These are phyloP conservation scores for Calonectria fujianensis DNA, from an alignment of 2,329 filamentous ascomycete species.

Conservation along the genomic window DNA sequence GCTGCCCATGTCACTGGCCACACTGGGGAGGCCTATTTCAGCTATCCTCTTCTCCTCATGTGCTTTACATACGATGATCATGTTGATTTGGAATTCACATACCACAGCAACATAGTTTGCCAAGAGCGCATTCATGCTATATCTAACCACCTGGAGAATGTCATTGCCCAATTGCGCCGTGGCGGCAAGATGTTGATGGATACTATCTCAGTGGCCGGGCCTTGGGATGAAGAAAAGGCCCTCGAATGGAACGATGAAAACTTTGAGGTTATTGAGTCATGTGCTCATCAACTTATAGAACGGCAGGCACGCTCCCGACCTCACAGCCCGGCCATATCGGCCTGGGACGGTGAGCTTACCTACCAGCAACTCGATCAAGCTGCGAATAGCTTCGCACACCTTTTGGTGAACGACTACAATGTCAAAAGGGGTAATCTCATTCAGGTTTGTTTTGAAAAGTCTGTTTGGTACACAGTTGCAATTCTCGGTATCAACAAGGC, in stretches of 20 bases:
- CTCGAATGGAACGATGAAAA: not conserved
- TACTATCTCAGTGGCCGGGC: not conserved
- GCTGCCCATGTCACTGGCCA: not conserved
- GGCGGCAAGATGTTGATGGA: not conserved
- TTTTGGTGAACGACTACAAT: not conserved
- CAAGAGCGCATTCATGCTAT: slow-evolving; percentile 2
- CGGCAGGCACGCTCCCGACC: not conserved
- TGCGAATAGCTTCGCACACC: slow-evolving; percentile 16
- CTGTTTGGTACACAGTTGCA: slow-evolving; percentile 24
- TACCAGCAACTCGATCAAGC: slow-evolving; percentile 17
- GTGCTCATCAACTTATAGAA: slow-evolving; percentile 2
- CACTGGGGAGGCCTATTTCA: slow-evolving; percentile 18
- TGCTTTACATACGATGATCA: slow-evolving; percentile 27
- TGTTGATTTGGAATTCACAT: slow-evolving; percentile 15
- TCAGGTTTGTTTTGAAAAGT: slow-evolving; percentile 26
- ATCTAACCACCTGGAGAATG: slow-evolving; percentile 13
- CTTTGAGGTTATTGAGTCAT: not conserved
- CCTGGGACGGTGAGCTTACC: slow-evolving; percentile 18
- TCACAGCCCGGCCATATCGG: not conserved
- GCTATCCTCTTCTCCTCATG: slow-evolving; percentile 14
- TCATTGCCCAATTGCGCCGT: not conserved
- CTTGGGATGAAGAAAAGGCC: slow-evolving; percentile 11
- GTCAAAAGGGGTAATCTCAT: slow-evolving; percentile 16
- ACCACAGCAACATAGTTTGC: slow-evolving; percentile 5
- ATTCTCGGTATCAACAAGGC: slow-evolving; percentile 24